These are phyloP conservation scores for Fragaria vesca DNA, from an alignment of 306 rosid species.

Conservation along the genomic window DNA sequence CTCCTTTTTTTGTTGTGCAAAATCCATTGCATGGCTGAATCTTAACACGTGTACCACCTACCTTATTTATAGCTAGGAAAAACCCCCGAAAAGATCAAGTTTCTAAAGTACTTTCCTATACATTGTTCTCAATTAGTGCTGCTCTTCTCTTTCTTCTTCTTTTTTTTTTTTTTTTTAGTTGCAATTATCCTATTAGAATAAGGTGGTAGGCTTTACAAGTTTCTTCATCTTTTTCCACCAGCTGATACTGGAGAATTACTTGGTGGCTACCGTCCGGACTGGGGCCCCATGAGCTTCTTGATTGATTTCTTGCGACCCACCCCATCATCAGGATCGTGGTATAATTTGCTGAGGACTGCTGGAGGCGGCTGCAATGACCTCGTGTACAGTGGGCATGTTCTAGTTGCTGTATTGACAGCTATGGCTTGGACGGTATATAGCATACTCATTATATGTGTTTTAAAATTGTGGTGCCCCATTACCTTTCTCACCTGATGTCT, in stretches of 20 bases:
- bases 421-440: slow-evolving; percentile 99
- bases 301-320: slow-evolving; percentile 78
- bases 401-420: slow-evolving; percentile 93
- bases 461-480: slow-evolving; percentile 11
- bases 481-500: slow-evolving; percentile 12
- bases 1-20: neutral
- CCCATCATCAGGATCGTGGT: slow-evolving; percentile 74
- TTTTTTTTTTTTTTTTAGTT: no score
- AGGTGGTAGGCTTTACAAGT: slow-evolving; percentile 29
- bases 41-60: neutral
- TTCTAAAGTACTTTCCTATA: neutral
- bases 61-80: neutral
- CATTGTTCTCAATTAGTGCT: neutral
- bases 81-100: neutral
- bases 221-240: slow-evolving; percentile 36
- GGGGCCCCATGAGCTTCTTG: slow-evolving; percentile 86
- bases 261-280: slow-evolving; percentile 58
- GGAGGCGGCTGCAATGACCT: slow-evolving; percentile 99
- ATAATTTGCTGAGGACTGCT: slow-evolving; percentile 71
- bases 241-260: slow-evolving; percentile 56
- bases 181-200: slow-evolving; percentile 11
- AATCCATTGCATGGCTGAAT: neutral
- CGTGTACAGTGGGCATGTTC: slow-evolving; percentile 90
- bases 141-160: neutral
- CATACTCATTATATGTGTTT: slow-evolving; percentile 29